Percentiles rank a stretch among this genome's conserved stretches.
phyloP scores from a whole-genome alignment of 495 filamentous ascomycete species.

The Neurospora discreta region DNA sequence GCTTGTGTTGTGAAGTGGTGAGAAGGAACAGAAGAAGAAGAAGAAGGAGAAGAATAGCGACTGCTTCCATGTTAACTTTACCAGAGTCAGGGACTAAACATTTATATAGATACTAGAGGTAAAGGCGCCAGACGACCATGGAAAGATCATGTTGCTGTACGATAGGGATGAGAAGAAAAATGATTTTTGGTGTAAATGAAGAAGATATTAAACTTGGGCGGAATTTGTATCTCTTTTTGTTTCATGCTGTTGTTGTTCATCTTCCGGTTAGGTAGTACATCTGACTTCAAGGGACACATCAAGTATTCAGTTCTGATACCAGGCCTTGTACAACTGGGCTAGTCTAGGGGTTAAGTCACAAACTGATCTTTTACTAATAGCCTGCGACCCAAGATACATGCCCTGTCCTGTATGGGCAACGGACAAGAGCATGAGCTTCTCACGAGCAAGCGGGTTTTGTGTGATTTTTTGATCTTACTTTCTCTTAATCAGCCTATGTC shows the following conservation, averaged over 20 bases:
- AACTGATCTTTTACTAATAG: no score
- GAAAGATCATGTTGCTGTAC: not conserved
- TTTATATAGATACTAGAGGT: not conserved
- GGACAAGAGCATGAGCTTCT: no score
- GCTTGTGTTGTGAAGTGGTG: not conserved
- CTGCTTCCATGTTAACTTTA: not conserved
- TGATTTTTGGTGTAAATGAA: not conserved
- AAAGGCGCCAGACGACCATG: not conserved
- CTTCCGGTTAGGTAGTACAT: not conserved
- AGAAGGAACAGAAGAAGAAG: no score
- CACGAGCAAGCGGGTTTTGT: no score
- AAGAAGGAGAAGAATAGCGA: not conserved
- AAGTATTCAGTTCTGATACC: no score
- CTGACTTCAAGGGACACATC: not conserved
- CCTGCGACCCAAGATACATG: no score
- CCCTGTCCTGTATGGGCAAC: no score
- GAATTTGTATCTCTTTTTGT: not conserved
- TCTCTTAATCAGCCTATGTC: no score
- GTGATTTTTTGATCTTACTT: no score
- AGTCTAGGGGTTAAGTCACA: no score
- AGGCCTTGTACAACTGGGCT: no score
- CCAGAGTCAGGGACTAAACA: not conserved
- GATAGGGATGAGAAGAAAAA: not conserved
- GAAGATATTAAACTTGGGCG: not conserved
- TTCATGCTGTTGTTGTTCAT: not conserved